Percentiles rank a stretch among this genome's conserved stretches.
phyloP scores from a whole-genome alignment of 495 filamentous ascomycete genomes.

The Staphylotrichum longicolle region DNA sequence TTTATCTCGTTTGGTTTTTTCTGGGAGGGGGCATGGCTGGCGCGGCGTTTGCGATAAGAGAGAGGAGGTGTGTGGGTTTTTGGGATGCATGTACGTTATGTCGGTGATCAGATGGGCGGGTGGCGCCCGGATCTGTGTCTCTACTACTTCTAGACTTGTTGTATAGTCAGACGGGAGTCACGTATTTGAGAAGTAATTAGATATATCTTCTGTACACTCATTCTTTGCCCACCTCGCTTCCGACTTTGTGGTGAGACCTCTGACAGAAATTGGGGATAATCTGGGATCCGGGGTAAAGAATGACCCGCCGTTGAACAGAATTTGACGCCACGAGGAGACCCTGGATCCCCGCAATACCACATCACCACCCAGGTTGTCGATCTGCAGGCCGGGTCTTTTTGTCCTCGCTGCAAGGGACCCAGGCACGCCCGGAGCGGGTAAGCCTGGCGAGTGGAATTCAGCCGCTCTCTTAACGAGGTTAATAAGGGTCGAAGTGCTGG shows the following conservation, averaged over 20 bases:
- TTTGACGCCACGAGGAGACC: neutral
- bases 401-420: neutral
- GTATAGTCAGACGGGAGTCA: neutral
- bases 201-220: neutral
- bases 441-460: conserved; percentile 3
- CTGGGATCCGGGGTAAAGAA: too few species aligned
- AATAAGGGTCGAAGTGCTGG: neutral
- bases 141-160: conserved; percentile 1
- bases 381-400: neutral
- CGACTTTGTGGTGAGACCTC: too few species aligned
- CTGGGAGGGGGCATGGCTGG: conserved; percentile 2
- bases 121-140: neutral
- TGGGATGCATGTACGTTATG: conserved; percentile 1
- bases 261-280: too few species aligned
- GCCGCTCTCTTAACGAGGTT: neutral
- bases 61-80: neutral
- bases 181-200: neutral
- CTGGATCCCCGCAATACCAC: conserved; percentile 1
- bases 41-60: conserved; percentile 15
- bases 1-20: neutral
- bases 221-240: neutral
- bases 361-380: neutral
- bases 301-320: too few species aligned
- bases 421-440: neutral
- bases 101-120: too few species aligned